These are phyloP conservation scores for Saprolegnia diclina DNA, from an alignment of 352 stramenopile genomes.

Conservation along the genomic window DNA sequence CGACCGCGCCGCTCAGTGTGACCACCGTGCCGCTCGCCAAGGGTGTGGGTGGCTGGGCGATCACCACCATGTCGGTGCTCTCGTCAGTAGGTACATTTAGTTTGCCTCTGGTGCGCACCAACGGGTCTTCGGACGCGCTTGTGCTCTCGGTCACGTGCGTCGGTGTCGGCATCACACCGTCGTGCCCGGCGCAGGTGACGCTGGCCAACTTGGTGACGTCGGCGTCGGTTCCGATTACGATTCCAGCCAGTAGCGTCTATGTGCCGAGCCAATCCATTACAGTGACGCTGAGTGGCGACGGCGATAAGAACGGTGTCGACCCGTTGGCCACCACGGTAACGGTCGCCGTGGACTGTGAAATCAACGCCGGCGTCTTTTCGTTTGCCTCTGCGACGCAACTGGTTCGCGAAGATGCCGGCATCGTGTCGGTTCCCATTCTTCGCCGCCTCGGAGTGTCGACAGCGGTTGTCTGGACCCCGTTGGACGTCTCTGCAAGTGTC, in stretches of 20 bases:
- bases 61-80: not conserved
- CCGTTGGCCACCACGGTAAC: not conserved
- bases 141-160: no score
- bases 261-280: not conserved
- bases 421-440: not conserved
- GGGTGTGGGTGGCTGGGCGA: not conserved
- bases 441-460: not conserved
- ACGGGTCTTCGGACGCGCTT: not conserved
- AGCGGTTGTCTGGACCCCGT: not conserved
- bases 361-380: slow-evolving; percentile 6
- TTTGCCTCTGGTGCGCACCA: not conserved
- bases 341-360: not conserved
- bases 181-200: not conserved
- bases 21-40: not conserved
- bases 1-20: not conserved
- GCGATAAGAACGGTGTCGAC: not conserved
- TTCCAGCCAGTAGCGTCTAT: not conserved
- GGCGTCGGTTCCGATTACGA: not conserved
- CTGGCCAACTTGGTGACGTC: not conserved
- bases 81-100: not conserved
- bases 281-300: not conserved
- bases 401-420: slow-evolving; percentile 2
- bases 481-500: not conserved
- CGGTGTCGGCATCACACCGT: not conserved
- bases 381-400: not conserved